These are phyloP conservation scores for Globisporangium yorkense DNA, from an alignment of 352 stramenopile genomes.

Conservation along the genomic window DNA sequence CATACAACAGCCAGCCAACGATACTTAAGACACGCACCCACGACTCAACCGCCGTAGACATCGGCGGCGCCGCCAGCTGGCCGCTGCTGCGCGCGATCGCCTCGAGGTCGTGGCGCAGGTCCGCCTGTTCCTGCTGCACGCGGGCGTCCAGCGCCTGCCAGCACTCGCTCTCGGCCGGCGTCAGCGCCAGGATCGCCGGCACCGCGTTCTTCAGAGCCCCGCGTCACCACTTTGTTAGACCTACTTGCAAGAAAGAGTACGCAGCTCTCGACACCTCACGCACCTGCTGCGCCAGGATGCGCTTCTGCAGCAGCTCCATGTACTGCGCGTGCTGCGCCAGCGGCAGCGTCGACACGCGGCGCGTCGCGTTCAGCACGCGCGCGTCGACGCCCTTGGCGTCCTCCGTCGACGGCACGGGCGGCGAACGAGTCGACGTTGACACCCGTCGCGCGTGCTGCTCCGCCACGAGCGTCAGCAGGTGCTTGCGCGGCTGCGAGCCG, in stretches of 20 bases:
- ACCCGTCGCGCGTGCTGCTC: background rate
- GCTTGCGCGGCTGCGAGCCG: slow-evolving; percentile 6
- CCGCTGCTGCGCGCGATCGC: slow-evolving; percentile 19
- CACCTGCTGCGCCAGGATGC: slow-evolving; percentile 37
- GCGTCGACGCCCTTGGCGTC: slow-evolving; percentile 13
- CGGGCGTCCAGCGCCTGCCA: slow-evolving; percentile 31
- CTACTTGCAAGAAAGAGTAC: too few relatives aligned
- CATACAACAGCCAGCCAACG: too few relatives aligned
- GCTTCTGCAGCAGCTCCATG: slow-evolving; percentile 38
- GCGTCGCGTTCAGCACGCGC: slow-evolving; percentile 23
- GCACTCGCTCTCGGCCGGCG: slow-evolving; percentile 26
- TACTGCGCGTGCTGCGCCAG: slow-evolving; percentile 49
- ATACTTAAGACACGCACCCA: slow-evolving; percentile 20
- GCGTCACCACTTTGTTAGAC: too few relatives aligned
- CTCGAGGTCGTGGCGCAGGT: slow-evolving; percentile 14
- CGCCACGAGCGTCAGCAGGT: slow-evolving; percentile 30
- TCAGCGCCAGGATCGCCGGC: slow-evolving; percentile 46
- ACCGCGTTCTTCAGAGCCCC: slow-evolving; percentile 33
- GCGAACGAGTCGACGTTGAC: too few relatives aligned
- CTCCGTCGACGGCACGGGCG: background rate
- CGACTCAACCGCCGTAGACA: slow-evolving; percentile 15
- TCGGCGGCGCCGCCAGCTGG: slow-evolving; percentile 9
- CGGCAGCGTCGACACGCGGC: slow-evolving; percentile 40
- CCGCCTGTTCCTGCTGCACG: slow-evolving; percentile 33
- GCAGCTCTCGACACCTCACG: background rate